A percentile compares a stretch with the other conserved stretches of the same genome.
Conservation (phyloP, 257 asterid genomes). For the Salvia miltiorrhiza region DNA sequence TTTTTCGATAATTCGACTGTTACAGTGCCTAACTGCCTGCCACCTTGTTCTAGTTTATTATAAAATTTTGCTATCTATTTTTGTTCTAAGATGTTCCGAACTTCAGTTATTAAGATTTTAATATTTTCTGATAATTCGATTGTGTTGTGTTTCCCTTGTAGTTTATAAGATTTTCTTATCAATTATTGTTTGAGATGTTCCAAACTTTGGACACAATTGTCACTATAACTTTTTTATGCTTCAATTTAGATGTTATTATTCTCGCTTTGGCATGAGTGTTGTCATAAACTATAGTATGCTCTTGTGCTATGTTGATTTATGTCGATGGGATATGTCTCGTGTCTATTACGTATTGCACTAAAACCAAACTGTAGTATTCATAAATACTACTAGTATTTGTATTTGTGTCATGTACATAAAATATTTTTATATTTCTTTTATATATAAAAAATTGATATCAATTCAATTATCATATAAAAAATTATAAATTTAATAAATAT, state of each 20-base stretch:
- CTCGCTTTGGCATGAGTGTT: not conserved
- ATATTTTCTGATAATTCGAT: not conserved
- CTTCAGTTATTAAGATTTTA: not conserved
- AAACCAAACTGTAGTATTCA: too few species aligned
- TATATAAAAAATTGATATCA: too few species aligned
- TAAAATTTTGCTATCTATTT: conserved; percentile 3
- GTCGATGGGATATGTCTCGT: too few species aligned
- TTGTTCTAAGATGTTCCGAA: conserved; percentile 12
- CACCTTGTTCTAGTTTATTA: not conserved
- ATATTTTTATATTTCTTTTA: too few species aligned
- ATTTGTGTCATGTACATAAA: too few species aligned
- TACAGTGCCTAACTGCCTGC: not conserved
- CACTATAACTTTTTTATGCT: not conserved
- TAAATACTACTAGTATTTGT: too few species aligned
- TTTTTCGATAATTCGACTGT: not conserved
- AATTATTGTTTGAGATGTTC: conserved; percentile 1
- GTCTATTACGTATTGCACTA: too few species aligned
- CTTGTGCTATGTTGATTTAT: too few species aligned
- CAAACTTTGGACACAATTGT: not conserved
- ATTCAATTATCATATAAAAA: too few species aligned
- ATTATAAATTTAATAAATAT: too few species aligned
- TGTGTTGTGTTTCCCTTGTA: not conserved
- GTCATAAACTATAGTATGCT: too few species aligned
- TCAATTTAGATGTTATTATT: not conserved
- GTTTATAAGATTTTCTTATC: conserved; percentile 5